These are phyloP conservation scores for Thalassiosira livingstoniorum DNA, from an alignment of 352 stramenopile genomes.

Conservation along the genomic window DNA sequence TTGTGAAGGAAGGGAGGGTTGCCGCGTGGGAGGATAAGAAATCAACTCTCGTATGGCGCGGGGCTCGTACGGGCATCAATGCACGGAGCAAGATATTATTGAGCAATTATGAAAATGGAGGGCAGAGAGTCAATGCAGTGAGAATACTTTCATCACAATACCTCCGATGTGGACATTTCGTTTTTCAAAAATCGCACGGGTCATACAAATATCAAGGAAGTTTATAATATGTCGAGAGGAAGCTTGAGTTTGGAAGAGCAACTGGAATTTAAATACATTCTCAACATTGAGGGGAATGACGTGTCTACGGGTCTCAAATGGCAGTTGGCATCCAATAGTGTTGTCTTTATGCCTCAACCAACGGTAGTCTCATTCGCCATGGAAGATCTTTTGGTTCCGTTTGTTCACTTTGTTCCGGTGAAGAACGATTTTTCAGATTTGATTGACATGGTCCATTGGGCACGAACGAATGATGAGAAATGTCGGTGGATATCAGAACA, in stretches of 20 bases:
- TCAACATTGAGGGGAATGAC: constrained; percentile 28
- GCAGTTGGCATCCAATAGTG: constrained; percentile 1
- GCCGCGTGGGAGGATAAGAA: constrained; percentile 30
- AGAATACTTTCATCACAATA: constrained; percentile 15
- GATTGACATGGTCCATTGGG: constrained; percentile 41
- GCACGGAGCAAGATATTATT: not conserved
- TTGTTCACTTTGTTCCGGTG: constrained; percentile 53
- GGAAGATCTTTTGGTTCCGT: constrained; percentile 34
- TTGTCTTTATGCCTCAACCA: constrained; percentile 35
- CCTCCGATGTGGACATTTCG: constrained; percentile 18
- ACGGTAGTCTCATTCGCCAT: constrained; percentile 23
- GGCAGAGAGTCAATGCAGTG: constrained; percentile 21
- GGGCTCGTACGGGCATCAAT: constrained; percentile 15
- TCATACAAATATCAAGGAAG: too few species aligned
- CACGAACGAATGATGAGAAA: constrained; percentile 13
- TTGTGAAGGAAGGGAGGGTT: constrained; percentile 6
- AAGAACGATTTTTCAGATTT: constrained; percentile 41
- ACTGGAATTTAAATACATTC: constrained; percentile 28
- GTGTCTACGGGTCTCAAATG: constrained; percentile 17
- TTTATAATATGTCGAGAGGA: not conserved
- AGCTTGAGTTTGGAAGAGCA: constrained; percentile 13
- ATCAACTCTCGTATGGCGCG: constrained; percentile 31
- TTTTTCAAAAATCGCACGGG: too few species aligned
- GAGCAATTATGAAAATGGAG: not conserved
- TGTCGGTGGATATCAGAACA: constrained; percentile 24